Conservation (phyloP, 176 grass and related monocot species). For the Phragmites australis region DNA sequence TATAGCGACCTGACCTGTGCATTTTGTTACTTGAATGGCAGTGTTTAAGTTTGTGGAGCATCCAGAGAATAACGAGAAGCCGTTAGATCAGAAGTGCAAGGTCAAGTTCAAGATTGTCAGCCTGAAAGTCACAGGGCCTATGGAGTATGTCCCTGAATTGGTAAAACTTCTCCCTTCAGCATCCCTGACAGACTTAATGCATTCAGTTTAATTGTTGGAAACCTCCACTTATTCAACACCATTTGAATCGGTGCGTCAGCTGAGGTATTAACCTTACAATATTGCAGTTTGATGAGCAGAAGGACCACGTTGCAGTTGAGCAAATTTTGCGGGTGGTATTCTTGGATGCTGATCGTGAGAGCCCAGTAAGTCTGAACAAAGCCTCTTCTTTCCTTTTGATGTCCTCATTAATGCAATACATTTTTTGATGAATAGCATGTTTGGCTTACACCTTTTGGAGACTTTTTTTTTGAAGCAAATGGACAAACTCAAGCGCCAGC, state of each 20-base stretch:
- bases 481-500: slow-evolving; percentile 89
- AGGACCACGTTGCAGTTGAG: slow-evolving; percentile 81
- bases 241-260: not conserved
- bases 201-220: slow-evolving; percentile 10
- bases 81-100: slow-evolving; percentile 88
- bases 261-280: slow-evolving; percentile 16
- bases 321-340: slow-evolving; percentile 90
- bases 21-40: slow-evolving; percentile 31
- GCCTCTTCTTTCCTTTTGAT: not conserved
- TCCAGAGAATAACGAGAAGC: slow-evolving; percentile 93
- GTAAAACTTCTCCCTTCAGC: slow-evolving; percentile 38
- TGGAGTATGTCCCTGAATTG: slow-evolving; percentile 94
- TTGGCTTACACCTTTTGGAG: slow-evolving; percentile 3
- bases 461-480: slow-evolving; percentile 67
- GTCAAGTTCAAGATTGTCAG: slow-evolving; percentile 99
- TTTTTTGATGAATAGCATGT: not conserved
- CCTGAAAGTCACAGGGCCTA: slow-evolving; percentile 74
- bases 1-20: not conserved
- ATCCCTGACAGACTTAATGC: not conserved
- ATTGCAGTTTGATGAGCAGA: slow-evolving; percentile 93
- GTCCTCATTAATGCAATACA: not conserved
- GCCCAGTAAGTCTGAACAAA: slow-evolving; percentile 50
- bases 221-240: not conserved
- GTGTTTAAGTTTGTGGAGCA: slow-evolving; percentile 99
- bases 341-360: slow-evolving; percentile 71